phyloP scores from a whole-genome alignment of 192 early-diverging fungal species.

The Coemansia sp. region DNA sequence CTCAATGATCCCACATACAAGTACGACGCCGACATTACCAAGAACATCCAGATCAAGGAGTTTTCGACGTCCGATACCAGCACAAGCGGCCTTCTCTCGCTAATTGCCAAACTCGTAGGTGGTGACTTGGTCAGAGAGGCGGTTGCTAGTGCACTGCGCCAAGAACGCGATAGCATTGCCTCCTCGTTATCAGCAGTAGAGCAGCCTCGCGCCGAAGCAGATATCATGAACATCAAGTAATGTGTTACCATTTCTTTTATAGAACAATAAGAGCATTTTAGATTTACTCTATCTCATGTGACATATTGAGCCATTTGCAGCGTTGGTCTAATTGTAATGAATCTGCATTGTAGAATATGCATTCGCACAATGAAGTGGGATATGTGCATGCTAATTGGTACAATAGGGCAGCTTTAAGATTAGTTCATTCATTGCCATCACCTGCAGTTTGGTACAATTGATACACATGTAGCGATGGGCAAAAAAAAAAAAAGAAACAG shows the following conservation, averaged over 20 bases:
- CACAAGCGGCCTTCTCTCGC: not conserved
- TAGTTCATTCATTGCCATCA: not conserved
- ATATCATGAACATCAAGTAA: constrained; percentile 3
- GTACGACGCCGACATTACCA: constrained; percentile 37
- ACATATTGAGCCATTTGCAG: not conserved
- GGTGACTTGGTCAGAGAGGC: not conserved
- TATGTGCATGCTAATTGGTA: not conserved
- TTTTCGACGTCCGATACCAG: constrained; percentile 33
- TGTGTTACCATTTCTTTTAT: not conserved
- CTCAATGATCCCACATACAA: not conserved
- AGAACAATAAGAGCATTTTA: no score
- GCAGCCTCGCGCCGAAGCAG: not conserved
- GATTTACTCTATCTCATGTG: not conserved
- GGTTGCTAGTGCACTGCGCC: not conserved
- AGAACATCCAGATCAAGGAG: constrained; percentile 54
- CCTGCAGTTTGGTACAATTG: not conserved
- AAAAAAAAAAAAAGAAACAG: no score
- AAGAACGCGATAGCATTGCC: not conserved
- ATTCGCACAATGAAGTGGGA: not conserved
- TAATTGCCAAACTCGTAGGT: not conserved
- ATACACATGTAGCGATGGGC: not conserved
- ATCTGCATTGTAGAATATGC: not conserved
- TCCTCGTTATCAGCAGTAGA: not conserved
- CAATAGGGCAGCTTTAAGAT: not conserved
- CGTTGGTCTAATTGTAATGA: not conserved